phyloP scores from a whole-genome alignment of 2,329 filamentous ascomycete genomes.

The Penicillium brasilianum region DNA sequence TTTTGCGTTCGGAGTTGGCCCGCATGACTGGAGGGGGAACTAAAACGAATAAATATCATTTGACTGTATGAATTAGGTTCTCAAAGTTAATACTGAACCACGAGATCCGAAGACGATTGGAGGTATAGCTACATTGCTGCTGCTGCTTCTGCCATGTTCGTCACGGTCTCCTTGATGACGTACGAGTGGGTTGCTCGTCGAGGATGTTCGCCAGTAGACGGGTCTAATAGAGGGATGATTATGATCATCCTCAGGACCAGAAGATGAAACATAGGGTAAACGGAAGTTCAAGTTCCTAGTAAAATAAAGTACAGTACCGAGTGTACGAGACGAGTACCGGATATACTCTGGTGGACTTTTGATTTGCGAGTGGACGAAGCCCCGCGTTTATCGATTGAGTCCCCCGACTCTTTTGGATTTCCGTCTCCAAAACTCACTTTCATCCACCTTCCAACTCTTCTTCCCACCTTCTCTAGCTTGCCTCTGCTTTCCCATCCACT shows the following conservation, averaged over 20 bases:
- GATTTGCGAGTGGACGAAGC: not conserved
- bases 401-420: slow-evolving; percentile 9
- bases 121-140: not conserved
- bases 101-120: not conserved
- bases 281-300: too few species aligned
- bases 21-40: not conserved
- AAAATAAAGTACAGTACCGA: not conserved
- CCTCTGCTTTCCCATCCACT: too few species aligned
- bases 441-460: slow-evolving; percentile 10
- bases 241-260: not conserved
- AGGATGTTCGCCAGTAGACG: not conserved
- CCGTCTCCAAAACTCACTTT: slow-evolving; percentile 13
- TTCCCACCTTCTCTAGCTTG: slow-evolving; percentile 12
- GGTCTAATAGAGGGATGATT: not conserved
- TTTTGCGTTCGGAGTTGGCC: slow-evolving; percentile 1
- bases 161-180: slow-evolving; percentile 20
- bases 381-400: slow-evolving; percentile 22
- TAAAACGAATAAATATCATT: not conserved
- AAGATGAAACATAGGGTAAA: not conserved
- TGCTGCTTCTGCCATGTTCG: not conserved
- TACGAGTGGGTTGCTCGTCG: not conserved
- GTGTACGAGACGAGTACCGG: not conserved
- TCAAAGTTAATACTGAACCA: not conserved
- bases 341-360: not conserved
- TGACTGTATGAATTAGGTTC: not conserved